Base-by-base conservation (phyloP, 1,284 basidiomycete genomes). In the Sanguinoderma infundibulare region DNA sequence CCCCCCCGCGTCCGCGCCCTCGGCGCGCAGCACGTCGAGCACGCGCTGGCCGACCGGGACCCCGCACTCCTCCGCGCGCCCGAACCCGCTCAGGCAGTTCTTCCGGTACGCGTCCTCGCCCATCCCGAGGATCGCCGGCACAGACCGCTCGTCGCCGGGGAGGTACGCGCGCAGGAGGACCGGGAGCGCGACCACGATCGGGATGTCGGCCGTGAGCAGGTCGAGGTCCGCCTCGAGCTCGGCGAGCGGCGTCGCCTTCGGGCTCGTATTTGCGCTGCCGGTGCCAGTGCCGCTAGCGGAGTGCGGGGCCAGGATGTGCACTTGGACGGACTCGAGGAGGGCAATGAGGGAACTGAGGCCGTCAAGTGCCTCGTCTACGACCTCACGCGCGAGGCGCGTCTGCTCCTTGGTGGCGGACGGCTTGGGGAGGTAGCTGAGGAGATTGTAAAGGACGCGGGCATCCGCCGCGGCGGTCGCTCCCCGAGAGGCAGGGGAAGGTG, bases 321-420 rank as follows among this genome's bases (percentile, higher is more conserved):
- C 64, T 53, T 80, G 77, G 20, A 80, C 76, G 12, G 79, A 77
- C 62, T 89, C 85, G n/a, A 90, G 75, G 28, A 91, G 77, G 14
- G 80, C 77, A 12, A 77, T 77, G 22, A 92, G 74, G 20, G 84
- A 81, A 64, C 79, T 77, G 30, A 93, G 76, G 8, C 86, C 86
- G 57, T 83, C 83, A 68, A 88, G 87, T 0, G 89, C 91, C 69
- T 92, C 91, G 52, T 89, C 85, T 5, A 92, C 90, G 2, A 89
- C 91, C 70, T 93, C 91, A 26, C 81, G 79, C 12, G 91, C 90
- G 20, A 91, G 73, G 32, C 76, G 77, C 6, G 80, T 80, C 12
- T 75, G 71, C 63, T 77, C 77, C 42, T 78, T 81, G 50, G 80
- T 78, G 22, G 74, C 75, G 5, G 69, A 73, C n/a, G 90, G 91